Percentiles rank a stretch among this genome's conserved stretches.
Conservation (phyloP, 331 rosid genomes). For the Malus hybrid region DNA sequence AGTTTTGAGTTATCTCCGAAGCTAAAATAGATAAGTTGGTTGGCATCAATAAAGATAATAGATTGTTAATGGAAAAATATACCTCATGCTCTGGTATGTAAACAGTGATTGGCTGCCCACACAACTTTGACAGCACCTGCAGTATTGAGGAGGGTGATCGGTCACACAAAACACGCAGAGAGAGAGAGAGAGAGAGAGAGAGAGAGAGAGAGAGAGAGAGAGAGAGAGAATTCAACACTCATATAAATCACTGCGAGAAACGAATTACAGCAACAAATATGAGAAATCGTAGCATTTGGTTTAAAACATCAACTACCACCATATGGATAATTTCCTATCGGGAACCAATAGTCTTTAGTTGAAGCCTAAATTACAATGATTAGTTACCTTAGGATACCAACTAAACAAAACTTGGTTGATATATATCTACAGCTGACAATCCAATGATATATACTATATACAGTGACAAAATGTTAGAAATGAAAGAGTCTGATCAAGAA, state of each 20-base stretch:
- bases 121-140: constrained; percentile 84
- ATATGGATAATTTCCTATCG: background rate
- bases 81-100: constrained; percentile 97
- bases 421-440: background rate
- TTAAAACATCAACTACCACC: background rate
- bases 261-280: background rate
- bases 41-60: background rate
- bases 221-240: background rate
- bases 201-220: background rate
- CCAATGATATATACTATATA: background rate
- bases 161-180: background rate
- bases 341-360: background rate
- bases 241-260: background rate
- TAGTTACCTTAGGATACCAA: background rate
- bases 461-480: background rate
- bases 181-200: background rate
- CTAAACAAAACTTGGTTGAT: background rate
- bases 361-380: background rate
- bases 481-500: background rate
- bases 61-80: background rate
- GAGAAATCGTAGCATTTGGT: background rate
- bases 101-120: constrained; percentile 73
- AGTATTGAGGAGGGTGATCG: constrained; percentile 4
- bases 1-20: background rate
- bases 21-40: background rate